A percentile compares a stretch with the other conserved stretches of the same genome.
These are phyloP conservation scores for Fraxinus paxiana DNA, from an alignment of 305 asterid species.

Conservation along the genomic window DNA sequence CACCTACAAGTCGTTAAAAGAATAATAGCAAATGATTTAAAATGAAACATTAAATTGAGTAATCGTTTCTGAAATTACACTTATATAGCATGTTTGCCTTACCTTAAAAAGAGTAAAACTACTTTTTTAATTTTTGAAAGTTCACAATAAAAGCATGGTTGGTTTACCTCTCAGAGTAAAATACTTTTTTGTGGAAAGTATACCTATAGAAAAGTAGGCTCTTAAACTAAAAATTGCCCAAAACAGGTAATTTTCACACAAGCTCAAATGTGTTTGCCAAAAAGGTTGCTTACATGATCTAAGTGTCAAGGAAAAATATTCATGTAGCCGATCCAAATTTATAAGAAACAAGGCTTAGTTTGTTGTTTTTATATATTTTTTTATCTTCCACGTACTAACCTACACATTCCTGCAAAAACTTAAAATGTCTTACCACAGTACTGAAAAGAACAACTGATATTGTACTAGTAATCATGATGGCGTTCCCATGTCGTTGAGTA, in stretches of 20 bases:
- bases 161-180: not conserved
- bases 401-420: conserved; percentile 3
- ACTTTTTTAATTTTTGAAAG: not conserved
- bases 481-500: conserved; percentile 53
- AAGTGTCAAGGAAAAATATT: not conserved
- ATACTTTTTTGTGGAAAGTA: not conserved
- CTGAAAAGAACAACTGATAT: conserved; percentile 64
- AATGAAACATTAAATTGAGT: not conserved
- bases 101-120: not conserved
- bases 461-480: conserved; percentile 60
- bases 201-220: not conserved
- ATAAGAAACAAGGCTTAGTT: not conserved
- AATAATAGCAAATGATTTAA: not conserved
- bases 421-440: conserved; percentile 49
- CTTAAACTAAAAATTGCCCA: not conserved
- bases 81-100: not conserved
- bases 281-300: not conserved
- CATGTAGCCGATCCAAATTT: not conserved
- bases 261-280: not conserved
- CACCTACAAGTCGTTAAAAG: conserved; percentile 34
- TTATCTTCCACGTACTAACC: not conserved
- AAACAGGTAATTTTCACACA: not conserved
- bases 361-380: not conserved
- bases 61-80: not conserved
- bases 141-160: not conserved